These are phyloP conservation scores for Adansonia digitata DNA, from an alignment of 345 rosid species.

Conservation along the genomic window DNA sequence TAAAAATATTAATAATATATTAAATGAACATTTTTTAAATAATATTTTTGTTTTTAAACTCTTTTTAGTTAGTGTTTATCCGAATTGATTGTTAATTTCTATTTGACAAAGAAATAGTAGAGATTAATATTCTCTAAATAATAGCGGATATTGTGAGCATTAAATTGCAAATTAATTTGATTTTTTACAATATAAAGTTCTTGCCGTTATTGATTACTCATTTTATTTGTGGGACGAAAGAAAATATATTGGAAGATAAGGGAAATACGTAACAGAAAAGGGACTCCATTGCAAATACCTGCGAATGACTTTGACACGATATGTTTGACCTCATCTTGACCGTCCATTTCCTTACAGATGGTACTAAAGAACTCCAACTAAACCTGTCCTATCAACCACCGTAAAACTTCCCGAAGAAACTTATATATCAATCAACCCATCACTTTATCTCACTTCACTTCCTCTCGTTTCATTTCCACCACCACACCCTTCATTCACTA, in stretches of 20 bases:
- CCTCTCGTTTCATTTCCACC: slow-evolving; percentile 10
- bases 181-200: too few relatives aligned
- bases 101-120: too few relatives aligned
- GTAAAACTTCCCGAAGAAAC: neutral
- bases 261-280: neutral
- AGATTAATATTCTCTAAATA: too few relatives aligned
- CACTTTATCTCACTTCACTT: neutral
- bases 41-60: too few relatives aligned
- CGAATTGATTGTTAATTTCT: too few relatives aligned
- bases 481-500: neutral
- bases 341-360: neutral
- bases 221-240: neutral
- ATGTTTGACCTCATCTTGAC: neutral
- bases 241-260: neutral
- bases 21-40: too few relatives aligned
- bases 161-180: too few relatives aligned
- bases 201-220: too few relatives aligned
- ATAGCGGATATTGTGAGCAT: too few relatives aligned
- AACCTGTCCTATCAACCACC: neutral
- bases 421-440: slow-evolving; percentile 10
- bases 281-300: neutral
- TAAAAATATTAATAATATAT: too few relatives aligned
- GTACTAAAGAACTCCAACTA: neutral
- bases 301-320: neutral
- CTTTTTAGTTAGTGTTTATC: too few relatives aligned